Evolutionary conservation across 208 protist species (phyloP).

Genomic region (Herpetomonas tarakana): DNA sequence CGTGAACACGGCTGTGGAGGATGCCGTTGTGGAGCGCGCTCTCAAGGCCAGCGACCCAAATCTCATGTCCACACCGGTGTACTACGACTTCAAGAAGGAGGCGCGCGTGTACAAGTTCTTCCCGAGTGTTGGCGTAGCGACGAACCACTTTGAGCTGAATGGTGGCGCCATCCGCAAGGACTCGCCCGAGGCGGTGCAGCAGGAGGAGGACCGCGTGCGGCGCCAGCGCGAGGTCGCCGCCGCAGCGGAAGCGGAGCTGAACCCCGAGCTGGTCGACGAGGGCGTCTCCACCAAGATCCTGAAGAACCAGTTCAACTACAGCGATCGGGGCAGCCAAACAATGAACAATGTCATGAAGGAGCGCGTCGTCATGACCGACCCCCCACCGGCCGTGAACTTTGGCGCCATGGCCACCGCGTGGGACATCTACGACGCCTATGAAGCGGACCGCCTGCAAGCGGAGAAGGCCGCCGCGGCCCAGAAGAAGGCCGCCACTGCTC

Average conservation of each 20-base stretch:
- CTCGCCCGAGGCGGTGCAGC: constrained; percentile 84
- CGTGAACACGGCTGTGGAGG: constrained; percentile 35
- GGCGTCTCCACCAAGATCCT: constrained; percentile 87
- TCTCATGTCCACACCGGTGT: constrained; percentile 88
- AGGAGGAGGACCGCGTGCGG: constrained; percentile 78
- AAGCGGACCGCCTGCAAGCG: constrained; percentile 86
- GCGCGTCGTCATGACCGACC: constrained; percentile 88
- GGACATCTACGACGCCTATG: constrained; percentile 96
- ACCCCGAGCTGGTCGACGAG: constrained; percentile 80
- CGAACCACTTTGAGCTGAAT: constrained; percentile 82
- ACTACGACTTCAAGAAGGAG: constrained; percentile 93
- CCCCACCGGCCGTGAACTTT: constrained; percentile 88
- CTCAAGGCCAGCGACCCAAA: constrained; percentile 93
- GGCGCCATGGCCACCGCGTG: constrained; percentile 89
- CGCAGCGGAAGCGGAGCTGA: constrained; percentile 79
- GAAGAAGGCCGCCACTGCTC: constrained; percentile 54
- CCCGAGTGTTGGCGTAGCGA: constrained; percentile 83
- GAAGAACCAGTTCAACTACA: constrained; percentile 99
- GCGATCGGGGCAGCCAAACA: constrained; percentile 94
- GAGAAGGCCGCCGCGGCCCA: constrained; percentile 72
- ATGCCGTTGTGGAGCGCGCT: constrained; percentile 90
- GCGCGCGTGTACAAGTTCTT: constrained; percentile 88
- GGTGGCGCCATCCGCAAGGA: constrained; percentile 83
- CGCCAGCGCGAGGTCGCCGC: constrained; percentile 65
- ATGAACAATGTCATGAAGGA: constrained; percentile 91